Conservation (phyloP, 1,284 basidiomycete species). For the Coniophora puteana region DNA sequence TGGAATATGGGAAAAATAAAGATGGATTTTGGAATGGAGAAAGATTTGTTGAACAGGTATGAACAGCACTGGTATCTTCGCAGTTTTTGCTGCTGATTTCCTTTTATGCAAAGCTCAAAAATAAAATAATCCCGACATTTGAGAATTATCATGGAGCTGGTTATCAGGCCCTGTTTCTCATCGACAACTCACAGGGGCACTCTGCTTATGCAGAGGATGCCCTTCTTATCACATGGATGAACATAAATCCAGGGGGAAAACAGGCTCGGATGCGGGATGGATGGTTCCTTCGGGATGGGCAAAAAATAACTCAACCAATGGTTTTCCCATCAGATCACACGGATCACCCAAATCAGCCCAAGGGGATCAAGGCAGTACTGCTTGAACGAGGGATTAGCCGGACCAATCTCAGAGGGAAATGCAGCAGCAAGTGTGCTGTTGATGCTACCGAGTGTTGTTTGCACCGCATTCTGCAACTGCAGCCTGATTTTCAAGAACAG, state of each 20-base stretch:
- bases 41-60: constrained; percentile 35
- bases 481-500: constrained; percentile 19
- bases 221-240: constrained; percentile 30
- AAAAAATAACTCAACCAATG: constrained; percentile 29
- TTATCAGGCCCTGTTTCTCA: constrained; percentile 31
- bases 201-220: constrained; percentile 34
- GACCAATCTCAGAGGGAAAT: constrained; percentile 19
- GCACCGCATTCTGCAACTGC: constrained; percentile 19
- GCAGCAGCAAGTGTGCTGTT: constrained; percentile 14
- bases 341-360: constrained; percentile 24
- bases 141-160: constrained; percentile 27
- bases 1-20: constrained; percentile 42
- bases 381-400: constrained; percentile 26
- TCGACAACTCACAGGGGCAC: constrained; percentile 41
- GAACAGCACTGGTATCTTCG: neutral
- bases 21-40: constrained; percentile 42
- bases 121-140: constrained; percentile 36
- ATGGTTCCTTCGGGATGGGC: constrained; percentile 25
- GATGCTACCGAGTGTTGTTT: constrained; percentile 19
- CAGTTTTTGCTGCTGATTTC: constrained; percentile 20
- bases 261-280: constrained; percentile 29
- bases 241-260: constrained; percentile 34
- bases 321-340: constrained; percentile 27
- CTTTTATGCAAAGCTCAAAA: constrained; percentile 18
- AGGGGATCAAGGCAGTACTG: constrained; percentile 33